A percentile compares a stretch with the other conserved stretches of the same genome.
Conservation (phyloP, 805 yeast species). For the Cyberlindnera veronae region DNA sequence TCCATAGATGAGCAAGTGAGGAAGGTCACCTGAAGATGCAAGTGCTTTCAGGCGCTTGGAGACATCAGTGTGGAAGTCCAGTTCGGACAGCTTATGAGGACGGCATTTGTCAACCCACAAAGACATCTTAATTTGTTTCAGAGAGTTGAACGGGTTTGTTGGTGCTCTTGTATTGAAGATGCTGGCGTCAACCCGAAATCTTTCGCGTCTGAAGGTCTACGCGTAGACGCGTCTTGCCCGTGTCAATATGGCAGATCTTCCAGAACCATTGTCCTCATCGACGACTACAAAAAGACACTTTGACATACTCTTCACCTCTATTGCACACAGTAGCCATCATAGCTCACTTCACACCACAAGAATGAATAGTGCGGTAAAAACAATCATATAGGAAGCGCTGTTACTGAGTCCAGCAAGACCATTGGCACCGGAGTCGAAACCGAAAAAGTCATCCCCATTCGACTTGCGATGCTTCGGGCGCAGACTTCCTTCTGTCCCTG, state of each 20-base stretch:
- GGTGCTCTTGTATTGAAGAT: not conserved
- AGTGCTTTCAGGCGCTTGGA: slow-evolving; percentile 61
- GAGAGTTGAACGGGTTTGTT: not conserved
- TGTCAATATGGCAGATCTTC: not conserved
- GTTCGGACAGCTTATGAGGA: slow-evolving; percentile 60
- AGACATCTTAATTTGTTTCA: slow-evolving; percentile 53
- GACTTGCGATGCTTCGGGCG: not conserved
- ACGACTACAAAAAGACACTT: too few species aligned
- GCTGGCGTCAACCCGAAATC: slow-evolving; percentile 2
- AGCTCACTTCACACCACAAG: not conserved
- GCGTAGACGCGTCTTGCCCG: not conserved
- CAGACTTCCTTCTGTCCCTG: not conserved
- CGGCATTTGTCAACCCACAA: slow-evolving; percentile 96
- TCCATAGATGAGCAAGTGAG: slow-evolving; percentile 89
- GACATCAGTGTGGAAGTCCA: slow-evolving; percentile 66
- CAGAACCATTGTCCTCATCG: too few species aligned
- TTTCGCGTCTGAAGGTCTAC: slow-evolving; percentile 6
- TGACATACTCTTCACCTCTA: too few species aligned
- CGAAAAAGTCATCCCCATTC: slow-evolving; percentile 4
- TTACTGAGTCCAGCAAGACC: too few species aligned
- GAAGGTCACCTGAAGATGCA: slow-evolving; percentile 77
- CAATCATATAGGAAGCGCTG: too few species aligned
- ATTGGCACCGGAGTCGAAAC: too few species aligned
- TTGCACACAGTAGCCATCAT: too few species aligned
- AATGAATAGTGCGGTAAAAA: not conserved